Base-by-base conservation (phyloP, 2,329 filamentous ascomycete species). In the Fusarium napiforme region DNA sequence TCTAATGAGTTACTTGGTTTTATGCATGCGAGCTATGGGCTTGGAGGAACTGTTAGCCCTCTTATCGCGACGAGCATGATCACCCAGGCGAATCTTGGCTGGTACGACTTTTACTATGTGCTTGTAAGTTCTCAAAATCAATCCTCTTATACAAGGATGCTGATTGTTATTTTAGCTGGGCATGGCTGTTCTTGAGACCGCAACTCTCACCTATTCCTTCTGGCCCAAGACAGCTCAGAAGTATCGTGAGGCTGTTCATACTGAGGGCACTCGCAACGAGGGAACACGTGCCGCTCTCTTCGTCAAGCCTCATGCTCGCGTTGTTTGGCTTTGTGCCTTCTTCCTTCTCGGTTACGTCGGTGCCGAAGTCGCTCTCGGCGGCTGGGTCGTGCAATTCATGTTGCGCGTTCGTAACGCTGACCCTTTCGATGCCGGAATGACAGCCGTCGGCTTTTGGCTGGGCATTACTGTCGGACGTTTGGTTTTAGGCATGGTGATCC, bases 311-410 rank as follows among this genome's bases (percentile, higher is more conserved):
- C 79, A 79, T 9, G 83, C 84, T 16, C 84, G 84, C 50, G 87
- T 92, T 0, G 90, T 91, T 2, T 94, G 92, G 92, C 83, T 93
- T 10, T 89, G 88, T 69, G 87, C 93, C 0, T 66, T 92, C 0
- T 96, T 96, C 80, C 84, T 96, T 23, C 87, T 96, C 15, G 88
- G 89, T 23, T 96, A 96, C 76, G 92, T 95, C 1, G 93, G 93
- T 12, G 85, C 90, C 3, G 93, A 96, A 80, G 91, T 93, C 36
- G 90, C 91, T 0, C 86, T 95, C 0, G 92, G 93, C n/a, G 93
- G 93, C 9, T 96, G 93, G 94, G 93, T 96, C 62, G 92, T 95
- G 53, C 90, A 91, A 7, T 96, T 96, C 81, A 96, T 96, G 93
- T 90, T 93, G 36, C 87, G 89, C 42, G 90, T 94, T 18, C 88